Evolutionary conservation across 2,329 filamentous ascomycete species (phyloP).

Genomic region (Septoria petroselini): DNA sequence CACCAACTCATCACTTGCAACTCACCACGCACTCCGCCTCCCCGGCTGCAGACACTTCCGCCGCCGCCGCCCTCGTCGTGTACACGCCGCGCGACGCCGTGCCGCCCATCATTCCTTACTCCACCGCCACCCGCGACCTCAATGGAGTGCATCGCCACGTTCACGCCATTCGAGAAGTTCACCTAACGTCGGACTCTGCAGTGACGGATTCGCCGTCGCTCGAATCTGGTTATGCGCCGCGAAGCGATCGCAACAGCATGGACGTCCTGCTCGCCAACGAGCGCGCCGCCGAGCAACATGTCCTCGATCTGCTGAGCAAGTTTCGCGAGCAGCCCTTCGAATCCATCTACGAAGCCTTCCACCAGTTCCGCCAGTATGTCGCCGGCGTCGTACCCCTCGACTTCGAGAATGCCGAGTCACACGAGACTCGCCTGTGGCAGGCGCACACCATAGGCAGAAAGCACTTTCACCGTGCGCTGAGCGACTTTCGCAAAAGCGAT

Average conservation of each 20-base stretch:
- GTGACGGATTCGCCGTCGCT: constrained; percentile 19
- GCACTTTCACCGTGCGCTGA: constrained; percentile 69
- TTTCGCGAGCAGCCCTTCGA: constrained; percentile 27
- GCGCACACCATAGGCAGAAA: constrained; percentile 73
- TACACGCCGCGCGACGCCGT: background rate
- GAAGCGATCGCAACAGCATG: constrained; percentile 31
- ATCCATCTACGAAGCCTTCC: constrained; percentile 29
- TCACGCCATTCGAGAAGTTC: constrained; percentile 47
- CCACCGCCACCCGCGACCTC: constrained; percentile 29
- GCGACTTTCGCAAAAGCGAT: constrained; percentile 47
- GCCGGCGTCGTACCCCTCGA: constrained; percentile 71
- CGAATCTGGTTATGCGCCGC: constrained; percentile 29
- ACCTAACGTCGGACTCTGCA: constrained; percentile 51
- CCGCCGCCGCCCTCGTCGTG: background rate
- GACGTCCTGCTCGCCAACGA: constrained; percentile 35
- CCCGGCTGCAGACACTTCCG: background rate
- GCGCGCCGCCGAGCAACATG: constrained; percentile 32
- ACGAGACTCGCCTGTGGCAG: constrained; percentile 74
- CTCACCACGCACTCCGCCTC: background rate
- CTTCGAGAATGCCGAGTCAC: constrained; percentile 61
- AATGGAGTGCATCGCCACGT: constrained; percentile 53
- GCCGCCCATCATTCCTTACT: constrained; percentile 8
- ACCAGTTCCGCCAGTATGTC: constrained; percentile 63
- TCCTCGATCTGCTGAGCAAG: constrained; percentile 28
- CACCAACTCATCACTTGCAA: too few species aligned